Evolutionary conservation across 2,329 filamentous ascomycete genomes (phyloP).

Genomic region (Penicillium oxalicum): DNA sequence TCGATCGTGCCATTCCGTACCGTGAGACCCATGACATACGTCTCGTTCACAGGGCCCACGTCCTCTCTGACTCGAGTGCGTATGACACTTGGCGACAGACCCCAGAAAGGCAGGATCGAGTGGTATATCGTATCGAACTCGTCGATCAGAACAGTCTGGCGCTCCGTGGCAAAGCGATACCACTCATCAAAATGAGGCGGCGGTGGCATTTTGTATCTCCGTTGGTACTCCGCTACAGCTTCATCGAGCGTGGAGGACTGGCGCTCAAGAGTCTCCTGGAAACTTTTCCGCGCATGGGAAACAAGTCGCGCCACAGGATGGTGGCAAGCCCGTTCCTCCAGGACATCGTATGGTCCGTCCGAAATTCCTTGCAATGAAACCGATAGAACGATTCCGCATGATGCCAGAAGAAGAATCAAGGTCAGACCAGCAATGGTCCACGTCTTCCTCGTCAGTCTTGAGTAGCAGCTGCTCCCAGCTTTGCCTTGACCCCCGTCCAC

Average conservation of each 20-base stretch:
- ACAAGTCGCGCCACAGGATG: neutral
- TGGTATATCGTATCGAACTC: neutral
- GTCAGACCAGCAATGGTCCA: no score
- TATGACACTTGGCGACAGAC: neutral
- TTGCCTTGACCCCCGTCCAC: no score
- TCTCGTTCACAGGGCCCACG: neutral
- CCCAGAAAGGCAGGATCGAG: neutral
- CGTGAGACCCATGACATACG: neutral
- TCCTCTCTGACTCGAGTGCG: neutral
- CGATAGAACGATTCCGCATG: no score
- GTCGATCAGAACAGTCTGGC: neutral
- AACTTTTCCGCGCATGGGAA: neutral
- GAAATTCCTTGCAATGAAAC: no score
- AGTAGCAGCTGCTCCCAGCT: no score
- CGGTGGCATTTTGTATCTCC: neutral
- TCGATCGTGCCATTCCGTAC: neutral
- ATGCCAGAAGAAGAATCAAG: no score
- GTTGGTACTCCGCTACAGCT: neutral
- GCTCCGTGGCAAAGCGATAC: neutral
- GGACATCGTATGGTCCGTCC: neutral
- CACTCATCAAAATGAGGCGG: neutral
- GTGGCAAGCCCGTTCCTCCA: neutral
- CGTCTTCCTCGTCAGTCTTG: no score
- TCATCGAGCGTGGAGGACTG: neutral
- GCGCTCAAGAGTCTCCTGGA: neutral